Evolutionary conservation across 805 yeast genomes (phyloP), one percentile per base, ranked within the genome.

Genomic region (Metschnikowia vanudenii): DNA sequence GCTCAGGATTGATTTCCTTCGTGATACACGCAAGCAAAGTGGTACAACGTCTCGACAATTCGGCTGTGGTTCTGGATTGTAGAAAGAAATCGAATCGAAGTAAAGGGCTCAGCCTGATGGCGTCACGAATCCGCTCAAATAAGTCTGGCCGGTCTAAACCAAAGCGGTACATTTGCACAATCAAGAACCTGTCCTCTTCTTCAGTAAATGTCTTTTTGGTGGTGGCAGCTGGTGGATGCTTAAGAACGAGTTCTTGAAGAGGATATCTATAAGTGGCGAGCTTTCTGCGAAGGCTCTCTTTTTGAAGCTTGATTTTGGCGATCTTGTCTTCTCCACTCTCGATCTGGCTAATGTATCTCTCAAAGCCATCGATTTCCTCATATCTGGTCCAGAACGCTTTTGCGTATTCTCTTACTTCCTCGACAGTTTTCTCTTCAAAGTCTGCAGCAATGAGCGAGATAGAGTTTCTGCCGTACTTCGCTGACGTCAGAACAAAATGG

Each of bases 1-100:
- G 39, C 38, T 49, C 52, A 1, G 59, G 59, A 19, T 56, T 55
- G 29, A 62, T 49, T 47, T 94, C 99, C 56, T 82, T 83, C 45
- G 84, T 78, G 36, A 94, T 74, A 53, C 90, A 81, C 2, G 84
- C 80, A 43, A 94, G 69, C 55, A 94, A 71, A 2, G 96, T 86
- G 44, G 80, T 78, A 55, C 96, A 85, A 56, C 99, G 76, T 67
- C 98, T 78, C 6, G 85, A 76, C 32, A 94, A 69, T 65, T 94
- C 99, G 3, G 79, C 71, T 0, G 88, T 75, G 4, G 86, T 81
- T 57, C 97, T 76, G 45, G 90, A 82, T 54, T 87, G 85, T 59
- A 94, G 78, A 68, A 87, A 90, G 73, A 87, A 90, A 65, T 94
- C 96, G 60, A 88, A 85, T 54, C 89, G 80, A 69, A 92, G 90